Percentiles rank a stretch among this genome's conserved stretches.
Evolutionary conservation across 2,329 filamentous ascomycete genomes (phyloP).

Genomic region (Microcyclosporella mali): DNA sequence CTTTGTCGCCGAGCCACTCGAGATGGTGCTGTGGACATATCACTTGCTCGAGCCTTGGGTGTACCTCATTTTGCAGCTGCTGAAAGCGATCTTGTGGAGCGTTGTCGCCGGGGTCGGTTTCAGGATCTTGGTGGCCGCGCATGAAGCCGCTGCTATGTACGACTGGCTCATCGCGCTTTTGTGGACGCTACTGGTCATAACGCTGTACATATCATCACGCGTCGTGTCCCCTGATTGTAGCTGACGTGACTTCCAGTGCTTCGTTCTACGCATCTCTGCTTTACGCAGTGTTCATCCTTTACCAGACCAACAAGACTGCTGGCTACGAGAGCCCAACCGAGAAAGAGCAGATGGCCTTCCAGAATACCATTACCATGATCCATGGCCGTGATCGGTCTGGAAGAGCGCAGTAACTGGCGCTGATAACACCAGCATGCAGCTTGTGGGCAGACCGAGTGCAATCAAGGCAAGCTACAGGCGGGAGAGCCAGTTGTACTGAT

Average conservation of each 20-base stretch:
- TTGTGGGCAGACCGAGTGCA: neutral
- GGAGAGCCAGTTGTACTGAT: too few species aligned
- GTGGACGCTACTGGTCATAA: constrained; percentile 3
- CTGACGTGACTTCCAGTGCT: neutral
- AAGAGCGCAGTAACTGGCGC: too few species aligned
- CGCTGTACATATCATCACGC: constrained; percentile 3
- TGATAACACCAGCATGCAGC: neutral
- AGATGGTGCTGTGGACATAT: constrained; percentile 18
- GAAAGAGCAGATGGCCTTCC: neutral
- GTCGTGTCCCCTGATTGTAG: neutral
- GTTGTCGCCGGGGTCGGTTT: constrained; percentile 8
- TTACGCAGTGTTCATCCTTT: constrained; percentile 7
- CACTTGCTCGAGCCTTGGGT: constrained; percentile 17
- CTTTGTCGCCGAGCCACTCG: constrained; percentile 10
- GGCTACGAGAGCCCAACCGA: neutral
- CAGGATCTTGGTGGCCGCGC: constrained; percentile 1
- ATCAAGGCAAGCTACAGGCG: too few species aligned
- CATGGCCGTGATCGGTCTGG: neutral
- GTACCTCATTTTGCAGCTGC: constrained; percentile 13
- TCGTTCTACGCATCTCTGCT: constrained; percentile 8
- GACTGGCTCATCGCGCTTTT: neutral
- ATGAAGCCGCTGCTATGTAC: constrained; percentile 1
- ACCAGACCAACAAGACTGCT: neutral
- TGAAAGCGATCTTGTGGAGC: constrained; percentile 18
- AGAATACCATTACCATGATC: neutral